Percentiles rank a stretch among this genome's conserved stretches.
Conservation (phyloP, 2,329 filamentous ascomycete species). For the Alternaria viburni region DNA sequence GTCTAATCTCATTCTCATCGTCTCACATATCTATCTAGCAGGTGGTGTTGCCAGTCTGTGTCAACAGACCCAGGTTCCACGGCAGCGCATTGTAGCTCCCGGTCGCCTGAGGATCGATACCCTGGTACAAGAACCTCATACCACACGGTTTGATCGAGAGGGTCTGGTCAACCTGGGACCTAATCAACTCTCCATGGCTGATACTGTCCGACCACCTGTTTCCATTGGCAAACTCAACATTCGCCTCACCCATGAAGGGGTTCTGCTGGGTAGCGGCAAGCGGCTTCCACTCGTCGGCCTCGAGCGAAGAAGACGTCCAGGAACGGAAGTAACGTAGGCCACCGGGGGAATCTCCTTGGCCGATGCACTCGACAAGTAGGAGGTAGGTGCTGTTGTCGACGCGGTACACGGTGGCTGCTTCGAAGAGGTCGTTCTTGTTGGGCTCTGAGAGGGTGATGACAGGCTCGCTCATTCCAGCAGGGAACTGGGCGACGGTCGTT, state of each 20-base stretch:
- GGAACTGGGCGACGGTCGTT: constrained; percentile 45
- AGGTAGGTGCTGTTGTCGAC: constrained; percentile 44
- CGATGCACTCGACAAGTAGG: constrained; percentile 50
- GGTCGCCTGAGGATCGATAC: constrained; percentile 39
- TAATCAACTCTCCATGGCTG: constrained; percentile 45
- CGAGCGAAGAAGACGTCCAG: constrained; percentile 46
- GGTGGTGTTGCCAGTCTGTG: constrained; percentile 15
- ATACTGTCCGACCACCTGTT: constrained; percentile 49
- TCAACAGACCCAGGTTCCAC: constrained; percentile 47
- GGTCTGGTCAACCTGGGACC: constrained; percentile 48
- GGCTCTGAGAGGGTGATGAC: constrained; percentile 42
- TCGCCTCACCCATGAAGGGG: constrained; percentile 48
- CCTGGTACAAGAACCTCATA: constrained; percentile 50
- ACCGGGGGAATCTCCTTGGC: constrained; percentile 25
- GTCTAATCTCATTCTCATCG: neutral
- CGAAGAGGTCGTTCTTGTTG: constrained; percentile 43
- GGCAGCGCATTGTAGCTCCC: constrained; percentile 48
- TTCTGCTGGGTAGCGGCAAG: constrained; percentile 46
- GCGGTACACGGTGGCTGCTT: constrained; percentile 49
- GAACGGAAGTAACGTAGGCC: constrained; percentile 49
- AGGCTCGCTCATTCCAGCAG: constrained; percentile 46
- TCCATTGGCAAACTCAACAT: constrained; percentile 44
- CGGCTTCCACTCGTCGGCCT: constrained; percentile 41
- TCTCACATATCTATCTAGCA: neutral
- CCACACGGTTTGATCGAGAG: constrained; percentile 44